Evolutionary conservation across 768 basidiomycete genomes (phyloP).

Genomic region (Boletus patriciae): DNA sequence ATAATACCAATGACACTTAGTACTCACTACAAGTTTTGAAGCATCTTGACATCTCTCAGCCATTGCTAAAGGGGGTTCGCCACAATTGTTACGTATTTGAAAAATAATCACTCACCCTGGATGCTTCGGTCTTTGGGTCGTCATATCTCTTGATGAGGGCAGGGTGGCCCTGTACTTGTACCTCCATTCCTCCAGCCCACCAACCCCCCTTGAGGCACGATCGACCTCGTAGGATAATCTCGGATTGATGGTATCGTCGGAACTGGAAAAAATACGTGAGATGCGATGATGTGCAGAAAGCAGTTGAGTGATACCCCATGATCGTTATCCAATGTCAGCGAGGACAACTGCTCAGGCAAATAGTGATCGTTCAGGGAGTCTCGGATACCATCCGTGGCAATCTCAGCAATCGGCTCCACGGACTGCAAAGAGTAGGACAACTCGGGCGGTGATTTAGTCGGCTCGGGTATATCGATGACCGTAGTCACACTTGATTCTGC

Average conservation of each 20-base stretch:
- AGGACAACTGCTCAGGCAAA: constrained; percentile 23
- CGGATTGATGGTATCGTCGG: constrained; percentile 50
- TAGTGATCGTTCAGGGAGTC: constrained; percentile 22
- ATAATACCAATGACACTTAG: neutral
- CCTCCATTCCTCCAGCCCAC: constrained; percentile 48
- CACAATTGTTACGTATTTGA: neutral
- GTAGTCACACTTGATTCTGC: neutral
- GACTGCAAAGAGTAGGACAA: neutral
- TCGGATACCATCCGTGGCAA: constrained; percentile 16
- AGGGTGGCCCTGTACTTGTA: constrained; percentile 40
- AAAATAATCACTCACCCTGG: constrained; percentile 28
- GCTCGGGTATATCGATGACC: constrained; percentile 3
- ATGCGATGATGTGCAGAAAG: neutral
- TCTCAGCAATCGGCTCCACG: constrained; percentile 20
- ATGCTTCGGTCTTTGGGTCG: constrained; percentile 32
- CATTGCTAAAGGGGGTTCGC: constrained; percentile 38
- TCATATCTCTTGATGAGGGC: constrained; percentile 48
- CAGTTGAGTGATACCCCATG: constrained; percentile 35
- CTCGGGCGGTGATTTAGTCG: neutral
- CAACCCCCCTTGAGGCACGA: constrained; percentile 44
- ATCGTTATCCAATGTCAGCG: constrained; percentile 25
- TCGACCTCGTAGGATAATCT: constrained; percentile 40
- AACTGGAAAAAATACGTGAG: constrained; percentile 37
- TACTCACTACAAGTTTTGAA: constrained; percentile 51
- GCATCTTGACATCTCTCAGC: constrained; percentile 49